Conservation (phyloP, 176 grass and related monocot genomes). For the Chrysopogon serrulatus region DNA sequence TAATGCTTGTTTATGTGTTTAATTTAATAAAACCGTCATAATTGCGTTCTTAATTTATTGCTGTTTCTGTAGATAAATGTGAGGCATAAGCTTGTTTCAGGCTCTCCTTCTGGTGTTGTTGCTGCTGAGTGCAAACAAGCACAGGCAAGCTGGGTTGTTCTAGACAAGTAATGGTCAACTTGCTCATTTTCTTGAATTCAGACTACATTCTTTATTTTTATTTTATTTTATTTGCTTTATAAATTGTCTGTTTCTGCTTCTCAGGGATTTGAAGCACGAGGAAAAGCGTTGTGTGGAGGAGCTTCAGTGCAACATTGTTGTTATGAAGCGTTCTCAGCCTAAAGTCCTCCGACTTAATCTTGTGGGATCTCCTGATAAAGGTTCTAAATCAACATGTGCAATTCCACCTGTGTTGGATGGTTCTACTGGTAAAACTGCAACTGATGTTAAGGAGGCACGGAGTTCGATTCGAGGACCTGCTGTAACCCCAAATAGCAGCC, state of each 20-base stretch:
- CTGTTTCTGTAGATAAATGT: conserved; percentile 66
- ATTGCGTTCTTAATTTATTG: conserved; percentile 6
- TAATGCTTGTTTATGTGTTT: conserved; percentile 6
- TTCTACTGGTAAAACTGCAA: conserved; percentile 33
- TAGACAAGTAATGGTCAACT: conserved; percentile 85
- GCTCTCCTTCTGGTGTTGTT: conserved; percentile 75
- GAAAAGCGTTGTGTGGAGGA: conserved; percentile 92
- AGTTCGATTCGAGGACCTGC: conserved; percentile 67
- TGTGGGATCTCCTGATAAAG: conserved; percentile 80
- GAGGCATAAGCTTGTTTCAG: conserved; percentile 84
- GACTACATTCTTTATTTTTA: background rate
- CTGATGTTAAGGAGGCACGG: conserved; percentile 46
- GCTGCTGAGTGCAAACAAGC: conserved; percentile 82
- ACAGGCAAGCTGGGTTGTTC: conserved; percentile 95
- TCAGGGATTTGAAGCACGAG: conserved; percentile 95
- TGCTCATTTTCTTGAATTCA: conserved; percentile 16
- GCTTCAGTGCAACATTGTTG: conserved; percentile 95
- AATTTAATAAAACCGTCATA: background rate
- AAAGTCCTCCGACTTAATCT: conserved; percentile 99
- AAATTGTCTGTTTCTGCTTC: conserved; percentile 18
- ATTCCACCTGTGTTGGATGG: conserved; percentile 27
- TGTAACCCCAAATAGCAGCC: conserved; percentile 94
- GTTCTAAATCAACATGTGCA: conserved; percentile 31
- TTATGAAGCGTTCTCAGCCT: conserved; percentile 95
- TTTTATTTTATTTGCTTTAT: conserved; percentile 13